phyloP scores from a whole-genome alignment of 495 filamentous ascomycete genomes.

The Trypethelium eluteriae region DNA sequence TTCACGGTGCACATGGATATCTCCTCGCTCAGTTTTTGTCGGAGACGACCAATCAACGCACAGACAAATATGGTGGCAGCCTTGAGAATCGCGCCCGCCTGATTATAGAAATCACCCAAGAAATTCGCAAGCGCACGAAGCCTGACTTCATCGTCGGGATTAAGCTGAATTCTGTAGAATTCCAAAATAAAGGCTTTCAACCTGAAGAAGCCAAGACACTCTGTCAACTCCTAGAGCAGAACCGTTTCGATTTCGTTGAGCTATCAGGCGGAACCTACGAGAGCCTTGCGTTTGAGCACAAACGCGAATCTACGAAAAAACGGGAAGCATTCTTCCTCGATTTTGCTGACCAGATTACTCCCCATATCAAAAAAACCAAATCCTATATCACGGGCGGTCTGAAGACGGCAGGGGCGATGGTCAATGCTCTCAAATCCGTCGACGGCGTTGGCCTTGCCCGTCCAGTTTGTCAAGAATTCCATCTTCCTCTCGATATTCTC shows the following conservation, averaged over 20 bases:
- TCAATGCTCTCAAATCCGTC: slow-evolving; percentile 46
- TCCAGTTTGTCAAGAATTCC: slow-evolving; percentile 46
- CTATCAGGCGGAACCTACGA: slow-evolving; percentile 60
- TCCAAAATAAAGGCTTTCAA: slow-evolving; percentile 52
- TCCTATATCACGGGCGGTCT: slow-evolving; percentile 58
- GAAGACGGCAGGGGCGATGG: slow-evolving; percentile 54
- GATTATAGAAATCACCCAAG: slow-evolving; percentile 28
- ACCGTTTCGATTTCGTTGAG: slow-evolving; percentile 57
- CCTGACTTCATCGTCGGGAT: slow-evolving; percentile 51
- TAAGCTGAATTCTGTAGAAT: slow-evolving; percentile 64
- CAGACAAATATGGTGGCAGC: slow-evolving; percentile 38
- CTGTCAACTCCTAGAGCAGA: slow-evolving; percentile 47
- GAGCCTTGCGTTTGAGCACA: slow-evolving; percentile 45
- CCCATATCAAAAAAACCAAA: slow-evolving; percentile 47
- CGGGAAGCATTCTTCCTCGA: slow-evolving; percentile 62
- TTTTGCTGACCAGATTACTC: slow-evolving; percentile 53
- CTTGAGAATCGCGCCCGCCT: slow-evolving; percentile 45
- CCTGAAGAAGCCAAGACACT: slow-evolving; percentile 50
- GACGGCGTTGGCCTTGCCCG: slow-evolving; percentile 53
- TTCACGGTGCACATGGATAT: slow-evolving; percentile 54
- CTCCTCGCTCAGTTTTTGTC: slow-evolving; percentile 62
- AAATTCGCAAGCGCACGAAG: slow-evolving; percentile 24
- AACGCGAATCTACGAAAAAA: slow-evolving; percentile 47
- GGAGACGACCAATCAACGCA: slow-evolving; percentile 37
- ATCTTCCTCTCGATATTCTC: slow-evolving; percentile 45